These are phyloP conservation scores for Juncus effusus DNA, from an alignment of 176 grass and related monocot species.

Conservation along the genomic window DNA sequence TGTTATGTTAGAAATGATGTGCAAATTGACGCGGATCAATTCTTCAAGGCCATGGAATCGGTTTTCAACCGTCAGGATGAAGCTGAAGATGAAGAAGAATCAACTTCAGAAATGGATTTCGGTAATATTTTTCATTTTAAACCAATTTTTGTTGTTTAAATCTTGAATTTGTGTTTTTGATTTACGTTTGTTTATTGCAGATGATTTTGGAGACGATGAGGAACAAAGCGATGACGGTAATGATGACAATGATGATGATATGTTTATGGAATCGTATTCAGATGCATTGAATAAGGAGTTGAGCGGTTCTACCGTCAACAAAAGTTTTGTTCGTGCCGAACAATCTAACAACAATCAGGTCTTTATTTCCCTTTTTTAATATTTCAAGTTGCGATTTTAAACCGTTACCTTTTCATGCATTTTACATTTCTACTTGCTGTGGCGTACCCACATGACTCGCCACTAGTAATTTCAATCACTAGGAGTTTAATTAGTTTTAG, in stretches of 20 bases:
- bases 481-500: not conserved
- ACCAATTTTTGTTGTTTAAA: not conserved
- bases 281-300: slow-evolving; percentile 85
- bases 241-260: slow-evolving; percentile 38
- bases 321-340: slow-evolving; percentile 63
- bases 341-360: slow-evolving; percentile 45
- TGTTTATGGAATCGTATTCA: slow-evolving; percentile 84
- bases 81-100: slow-evolving; percentile 42
- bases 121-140: slow-evolving; percentile 34
- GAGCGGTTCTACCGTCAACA: slow-evolving; percentile 60
- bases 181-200: slow-evolving; percentile 30
- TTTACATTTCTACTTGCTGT: not conserved
- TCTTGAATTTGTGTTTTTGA: not conserved
- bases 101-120: slow-evolving; percentile 81
- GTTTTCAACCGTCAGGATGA: slow-evolving; percentile 41
- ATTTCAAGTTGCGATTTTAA: not conserved
- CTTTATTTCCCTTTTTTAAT: not conserved
- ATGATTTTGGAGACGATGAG: slow-evolving; percentile 79
- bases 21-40: slow-evolving; percentile 83
- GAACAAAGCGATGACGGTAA: slow-evolving; percentile 42
- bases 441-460: not conserved
- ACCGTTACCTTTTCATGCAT: not conserved
- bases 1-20: slow-evolving; percentile 46
- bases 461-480: not conserved
- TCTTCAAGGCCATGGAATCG: slow-evolving; percentile 86